phyloP scores from a whole-genome alignment of 495 filamentous ascomycete species.

The Aspergillus hancockii region DNA sequence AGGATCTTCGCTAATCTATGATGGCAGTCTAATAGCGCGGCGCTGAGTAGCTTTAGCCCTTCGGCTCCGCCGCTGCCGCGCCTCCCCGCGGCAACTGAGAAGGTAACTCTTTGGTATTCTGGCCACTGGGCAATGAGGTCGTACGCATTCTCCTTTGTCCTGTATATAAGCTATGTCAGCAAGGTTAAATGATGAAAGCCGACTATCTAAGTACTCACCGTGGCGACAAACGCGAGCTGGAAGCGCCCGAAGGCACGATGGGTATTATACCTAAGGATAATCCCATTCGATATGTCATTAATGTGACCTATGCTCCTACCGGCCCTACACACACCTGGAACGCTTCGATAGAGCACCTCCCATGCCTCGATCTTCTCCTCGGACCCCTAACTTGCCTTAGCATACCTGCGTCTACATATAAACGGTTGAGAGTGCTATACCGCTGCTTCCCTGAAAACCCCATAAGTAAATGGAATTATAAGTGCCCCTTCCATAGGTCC shows the following conservation, averaged over 20 bases:
- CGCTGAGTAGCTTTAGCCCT: constrained; percentile 1
- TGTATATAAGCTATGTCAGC: neutral
- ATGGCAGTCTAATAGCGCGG: constrained; percentile 10
- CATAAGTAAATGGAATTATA: neutral
- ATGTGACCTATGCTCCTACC: neutral
- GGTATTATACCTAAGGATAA: neutral
- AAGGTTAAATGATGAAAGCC: neutral
- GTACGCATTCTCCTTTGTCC: neutral
- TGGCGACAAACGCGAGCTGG: constrained; percentile 4
- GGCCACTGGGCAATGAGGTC: neutral
- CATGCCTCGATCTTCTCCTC: neutral
- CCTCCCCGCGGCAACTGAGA: neutral
- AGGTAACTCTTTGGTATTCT: neutral
- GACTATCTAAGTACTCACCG: neutral
- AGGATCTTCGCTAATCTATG: constrained; percentile 15
- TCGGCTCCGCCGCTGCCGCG: too few relatives aligned
- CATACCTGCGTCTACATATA: neutral
- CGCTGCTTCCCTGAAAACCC: neutral
- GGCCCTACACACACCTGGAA: neutral
- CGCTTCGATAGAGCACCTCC: constrained; percentile 3
- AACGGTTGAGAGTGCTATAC: neutral
- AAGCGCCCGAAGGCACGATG: constrained; percentile 10
- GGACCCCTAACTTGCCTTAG: neutral
- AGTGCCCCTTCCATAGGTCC: neutral
- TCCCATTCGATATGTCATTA: constrained; percentile 6